Evolutionary conservation across 768 basidiomycete genomes (phyloP), one percentile per base, ranked within the genome.

Genomic region (Chlorophyllum brunneum): DNA sequence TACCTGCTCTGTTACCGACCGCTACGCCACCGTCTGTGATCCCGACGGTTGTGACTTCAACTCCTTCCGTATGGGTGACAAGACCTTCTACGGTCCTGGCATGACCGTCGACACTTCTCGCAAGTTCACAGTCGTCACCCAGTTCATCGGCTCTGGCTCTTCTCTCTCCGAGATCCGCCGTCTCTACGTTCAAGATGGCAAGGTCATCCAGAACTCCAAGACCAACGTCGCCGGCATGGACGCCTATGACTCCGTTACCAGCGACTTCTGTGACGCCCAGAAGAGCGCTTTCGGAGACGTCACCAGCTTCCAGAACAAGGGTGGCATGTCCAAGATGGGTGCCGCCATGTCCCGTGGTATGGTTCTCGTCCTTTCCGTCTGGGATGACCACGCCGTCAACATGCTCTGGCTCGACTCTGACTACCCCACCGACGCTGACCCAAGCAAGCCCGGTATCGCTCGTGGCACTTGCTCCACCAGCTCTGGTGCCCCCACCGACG

Each of bases 351-450:
- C 56, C 41, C 61, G 64, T 27, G 77, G 77, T 27, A 73, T 77
- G 70, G 78, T 78, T 31, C 66, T 80, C 55, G 77, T 76, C 45
- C 63, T 81, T 60, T 68, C 65, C 41, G 53, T 81, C 56, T 79
- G 80, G 80, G 79, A 80, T 61, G 79, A 81, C 67, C 70, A 81
- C 60, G 68, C 67, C 27, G 78, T 66, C 53, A 67, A 72, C 65
- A 81, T 82, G 80, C 71, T 78, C 58, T 82, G 80, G 73, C 76
- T 81, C 64, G 78, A 81, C 70, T 65, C 67, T 59, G 67, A 65
- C 70, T 79, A 76, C 70, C 80, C 74, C 46, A 58, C 58, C 34
- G 49, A 51, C 30, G 49, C 49, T 13, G 60, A 58, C 50, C 57
- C 54, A 15, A 39, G n/a, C 15, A 33, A 31, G 31, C 49, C 49